Evolutionary conservation across 768 basidiomycete species (phyloP), one percentile per base, ranked within the genome.

Genomic region (Sarcomyxa edulis): DNA sequence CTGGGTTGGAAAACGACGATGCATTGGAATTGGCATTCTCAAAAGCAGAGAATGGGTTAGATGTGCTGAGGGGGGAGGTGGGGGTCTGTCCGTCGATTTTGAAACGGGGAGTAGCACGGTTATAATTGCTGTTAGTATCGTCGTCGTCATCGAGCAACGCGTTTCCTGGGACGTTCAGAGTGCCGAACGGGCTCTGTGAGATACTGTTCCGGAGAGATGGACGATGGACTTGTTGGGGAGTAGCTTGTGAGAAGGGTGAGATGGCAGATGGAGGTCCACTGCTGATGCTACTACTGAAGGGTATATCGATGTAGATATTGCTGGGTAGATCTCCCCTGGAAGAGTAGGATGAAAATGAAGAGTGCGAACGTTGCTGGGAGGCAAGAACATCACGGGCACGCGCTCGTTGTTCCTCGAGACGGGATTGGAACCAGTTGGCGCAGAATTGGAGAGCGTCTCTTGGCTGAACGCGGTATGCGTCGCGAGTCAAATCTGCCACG

Each of bases 341-440:
- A n/a, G n/a, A n/a, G n/a, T n/a, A n/a, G n/a, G n/a, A n/a, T n/a
- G n/a, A n/a, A n/a, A n/a, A n/a, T 16, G 21, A 23, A 28, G 42
- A 26, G 25, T 72, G 59, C 7, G 78, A 70, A 39, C 65, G 60
- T 27, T 69, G 59, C 34, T 74, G 74, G 35, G 71, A 74, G 2
- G 74, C 58, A 19, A 84, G 71, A 23, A 73, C 59, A 64, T 87
- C 79, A 47, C 89, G 73, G 16, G 75, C 78, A 46, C 83, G 75
- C 30, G 76, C 71, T 40, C 91, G 74, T 54, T 94, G 91, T 54
- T 91, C 86, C 47, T 91, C 85, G 35, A 94, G 70, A 39, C 88
- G 78, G 45, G 75, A 72, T 57, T 93, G 87, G 63, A 98, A 97
- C 93, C 93, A 98, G 52, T 82, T 91, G 32, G 94, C 81, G 52